Conservation (phyloP, 2,329 filamentous ascomycete species). For the Aspergillus fijiensis region DNA sequence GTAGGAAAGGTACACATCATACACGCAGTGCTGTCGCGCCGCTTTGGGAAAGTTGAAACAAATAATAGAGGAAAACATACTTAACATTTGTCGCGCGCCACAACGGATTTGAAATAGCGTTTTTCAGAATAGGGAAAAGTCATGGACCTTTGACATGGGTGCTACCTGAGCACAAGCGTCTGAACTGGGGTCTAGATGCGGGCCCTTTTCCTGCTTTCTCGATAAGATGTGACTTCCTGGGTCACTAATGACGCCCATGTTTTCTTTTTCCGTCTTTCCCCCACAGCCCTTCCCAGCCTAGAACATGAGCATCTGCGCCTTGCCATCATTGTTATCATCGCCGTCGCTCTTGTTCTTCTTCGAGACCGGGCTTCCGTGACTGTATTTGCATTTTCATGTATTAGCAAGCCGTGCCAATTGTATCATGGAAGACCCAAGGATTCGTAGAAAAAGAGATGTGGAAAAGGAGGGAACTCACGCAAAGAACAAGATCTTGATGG, state of each 20-base stretch:
- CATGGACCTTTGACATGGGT: background rate
- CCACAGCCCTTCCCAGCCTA: constrained; percentile 7
- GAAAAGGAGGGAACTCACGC: constrained; percentile 52
- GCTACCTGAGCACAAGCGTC: constrained; percentile 18
- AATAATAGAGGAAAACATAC: background rate
- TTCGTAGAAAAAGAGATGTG: background rate
- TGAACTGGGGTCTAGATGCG: background rate
- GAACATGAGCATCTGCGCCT: constrained; percentile 32
- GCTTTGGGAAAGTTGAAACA: background rate
- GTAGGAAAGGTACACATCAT: constrained; percentile 17
- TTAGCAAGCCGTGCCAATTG: too few relatives aligned
- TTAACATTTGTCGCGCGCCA: background rate
- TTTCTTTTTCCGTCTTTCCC: background rate
- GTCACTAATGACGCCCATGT: too few relatives aligned
- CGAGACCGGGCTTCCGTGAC: constrained; percentile 63
- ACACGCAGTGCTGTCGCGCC: constrained; percentile 7
- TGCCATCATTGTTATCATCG: constrained; percentile 28
- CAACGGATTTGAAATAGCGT: background rate
- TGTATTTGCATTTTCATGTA: constrained; percentile 15
- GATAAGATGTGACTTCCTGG: background rate
- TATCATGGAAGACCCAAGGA: too few relatives aligned
- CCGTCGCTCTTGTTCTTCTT: constrained; percentile 41
- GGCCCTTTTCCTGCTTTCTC: background rate
- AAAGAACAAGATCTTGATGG: constrained; percentile 97
- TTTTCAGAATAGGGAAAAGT: background rate